Evolutionary conservation across 805 yeast species (phyloP), one percentile per base, ranked within the genome.

Genomic region (Danielia reshetovae): DNA sequence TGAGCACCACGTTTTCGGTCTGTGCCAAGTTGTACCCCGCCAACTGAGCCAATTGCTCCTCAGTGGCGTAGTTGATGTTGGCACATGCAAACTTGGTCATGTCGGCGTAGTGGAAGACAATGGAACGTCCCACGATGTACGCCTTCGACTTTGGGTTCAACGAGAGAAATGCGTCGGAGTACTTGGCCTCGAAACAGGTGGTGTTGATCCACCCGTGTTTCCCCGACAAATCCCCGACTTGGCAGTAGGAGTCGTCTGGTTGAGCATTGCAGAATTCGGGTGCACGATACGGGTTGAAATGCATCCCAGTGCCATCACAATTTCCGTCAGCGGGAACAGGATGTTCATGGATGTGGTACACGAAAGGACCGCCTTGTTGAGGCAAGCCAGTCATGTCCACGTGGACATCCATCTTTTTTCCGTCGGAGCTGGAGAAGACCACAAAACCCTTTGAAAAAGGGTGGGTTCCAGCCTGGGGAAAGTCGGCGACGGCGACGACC

Each of bases 181-280:
- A 83, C 39, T 68, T 66, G 18, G 76, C 63, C 56, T 79, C 81
- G 55, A 75, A 79, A 53, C 86, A 80, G 9, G 85, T 80, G 14
- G 85, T 70, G 52, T 80, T 72, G 50, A 83, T 78, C 60, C 62
- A 72, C 9, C 90, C 90, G 57, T 82, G 88, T 55, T 81, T 82
- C 28, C 90, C 90, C 23, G 85, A 74, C 48, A 82, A 73, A 52
- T 82, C 89, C 38, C 90, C 90, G 27, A 81, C 75, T 57, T 79
- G 79, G 54, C 87, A 82, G 23, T 55, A 62, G 6, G 79, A 55
- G 55, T 81, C 81, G 46, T 71, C 65, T 12, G 62, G 63, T 37
- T 65, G 63, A 18, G 55, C 45, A 34, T 72, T 79, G 56, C 86
- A 80, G 31, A 65, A 67, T 14, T 66, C 57, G 7, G 72, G 58